Evolutionary conservation across 306 rosid species (phyloP), one percentile per base, ranked within the genome.

Genomic region (Fragaria vesca): DNA sequence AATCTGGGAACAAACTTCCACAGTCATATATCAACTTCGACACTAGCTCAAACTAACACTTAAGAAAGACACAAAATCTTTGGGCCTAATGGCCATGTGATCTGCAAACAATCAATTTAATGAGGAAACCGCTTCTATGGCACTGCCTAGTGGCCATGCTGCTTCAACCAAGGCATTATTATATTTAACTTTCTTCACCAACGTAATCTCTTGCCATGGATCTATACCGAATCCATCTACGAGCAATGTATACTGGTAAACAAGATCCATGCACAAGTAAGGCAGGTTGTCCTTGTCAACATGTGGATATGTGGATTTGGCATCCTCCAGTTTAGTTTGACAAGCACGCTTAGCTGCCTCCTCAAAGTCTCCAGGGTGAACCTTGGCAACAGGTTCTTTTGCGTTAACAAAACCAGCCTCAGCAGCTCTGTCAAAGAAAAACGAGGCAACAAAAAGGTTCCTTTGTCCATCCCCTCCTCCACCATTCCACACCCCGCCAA

Each of bases 121-220:
- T 13, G 94, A 76, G 38, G 98, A 96, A 42, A 96, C 96, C 63
- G 99, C 99, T 87, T 96, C 99, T 21, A 96, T 96, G 78, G 99
- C 98, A 8, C 99, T 96, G 79, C 99, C 99, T 40, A 96, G 83
- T 46, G 99, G 99, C 99, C 99, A 93, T 61, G 99, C 99, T 66
- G 99, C 98, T 88, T 96, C 99, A 52, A 96, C 99, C 69, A 88
- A 88, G 83, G 95, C 86, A 32, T 89, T 90, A 0, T 80, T 78
- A 61, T 96, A 96, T 80, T 85, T 77, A 28, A 96, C 96, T 83
- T 96, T 57, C 88, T 96, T 96, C 92, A 96, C 99, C 91, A 96
- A 79, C 17, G 97, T 96, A 66, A 96, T 90, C 81, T 96, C 90
- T 78, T 96, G 99, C 98, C 93, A 85, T 3, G 98, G 99, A 79